Evolutionary conservation across 331 rosid species (phyloP), one percentile per base, ranked within the genome.

Genomic region (Pyrus hybrid): DNA sequence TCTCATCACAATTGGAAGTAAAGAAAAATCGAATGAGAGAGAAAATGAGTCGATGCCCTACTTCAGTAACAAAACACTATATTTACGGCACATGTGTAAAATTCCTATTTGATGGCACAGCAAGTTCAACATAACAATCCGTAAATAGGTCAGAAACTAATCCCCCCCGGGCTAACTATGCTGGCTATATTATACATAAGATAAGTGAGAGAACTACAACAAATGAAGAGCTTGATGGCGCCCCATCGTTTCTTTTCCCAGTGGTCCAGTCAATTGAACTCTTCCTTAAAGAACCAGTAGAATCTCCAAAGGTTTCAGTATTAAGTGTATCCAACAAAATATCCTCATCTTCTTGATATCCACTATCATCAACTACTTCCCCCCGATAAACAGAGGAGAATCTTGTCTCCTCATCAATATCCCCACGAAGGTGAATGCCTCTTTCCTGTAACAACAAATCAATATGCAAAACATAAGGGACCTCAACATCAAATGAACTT

Each of bases 391-490:
- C 99, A 53, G 99, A 88, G 78, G 99, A 94, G 83, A 70, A 94
- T 83, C 92, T 88, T 72, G 97, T 87, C 85, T 94, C 99, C 85
- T 94, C 97, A 69, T 92, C 99, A 47, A 90, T 84, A 83, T 90
- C 96, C 72, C 80, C 92, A 56, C 71, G 73, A 1, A 85, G 77
- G 56, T 76, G 65, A 72, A 80, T 73, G 69, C 99, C 99, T 85
- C 99, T 88, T 91, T 92, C 99, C 99, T 94, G 88, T 73, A 71
- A 62, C 74, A 68, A 73, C 26, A 85, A 77, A 80, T 57, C 18
- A 74, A 65, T 28, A 75, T 11, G 72, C 12, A 47, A 30, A 26
- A 63, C 69, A 75, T 65, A 61, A 62, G 72, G 71, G 47, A 75
- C n/a, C 33, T 72, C 13, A 21, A 53, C 63, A 61, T 41, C 30